Base-by-base conservation (phyloP, 768 basidiomycete genomes). In the Multifurca ochricompacta region DNA sequence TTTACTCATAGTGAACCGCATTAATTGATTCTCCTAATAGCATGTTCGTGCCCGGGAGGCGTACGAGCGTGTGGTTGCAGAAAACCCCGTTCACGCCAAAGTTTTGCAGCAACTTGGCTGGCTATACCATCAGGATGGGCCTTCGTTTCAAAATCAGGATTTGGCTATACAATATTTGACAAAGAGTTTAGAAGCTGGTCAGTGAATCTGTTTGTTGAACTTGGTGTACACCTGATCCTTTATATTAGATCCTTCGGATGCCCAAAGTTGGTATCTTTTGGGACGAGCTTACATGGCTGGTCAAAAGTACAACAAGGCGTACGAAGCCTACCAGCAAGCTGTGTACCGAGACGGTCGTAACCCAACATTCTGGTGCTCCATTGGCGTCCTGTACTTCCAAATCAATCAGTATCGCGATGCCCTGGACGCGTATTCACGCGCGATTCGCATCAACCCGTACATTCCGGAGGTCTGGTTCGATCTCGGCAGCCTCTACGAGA, bases 391-490 rank as follows among this genome's bases (percentile, higher is more conserved):
- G 1, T 99, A 99, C 69, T 99, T 96, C 78, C 94, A 99, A 68
- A 97, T 99, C 75, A 98, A 97, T 71, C 96, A 99, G 67, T 99
- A 91, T 74, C 91, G 94, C 48, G 96, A 99, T 65, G 95, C 95
- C 2, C 83, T 99, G 34, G 96, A 99, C 65, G 96, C 96, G 9
- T 99, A 99, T 70, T 98, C 96, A 27, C 88, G 95, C 14, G 96
- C 96, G 10, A 98, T 99, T 64, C 86, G 95, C 59, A 94, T 99
- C 72, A 97, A 98, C 67, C 96, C 96, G 0, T 98, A 95, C 75
- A 97, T 99, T 64, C 81, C 81, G 45, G 86, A 84, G 65, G 91
- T 94, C 6, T 94, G 92, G 92, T 98, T 95, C 69, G 94, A 98
- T 71, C 82, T 99, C 35, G 96, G 96, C 37, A 89, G 85, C 59